Base-by-base conservation (phyloP, 164 flowering plant species). In the Tetrastigma voinierianum region DNA sequence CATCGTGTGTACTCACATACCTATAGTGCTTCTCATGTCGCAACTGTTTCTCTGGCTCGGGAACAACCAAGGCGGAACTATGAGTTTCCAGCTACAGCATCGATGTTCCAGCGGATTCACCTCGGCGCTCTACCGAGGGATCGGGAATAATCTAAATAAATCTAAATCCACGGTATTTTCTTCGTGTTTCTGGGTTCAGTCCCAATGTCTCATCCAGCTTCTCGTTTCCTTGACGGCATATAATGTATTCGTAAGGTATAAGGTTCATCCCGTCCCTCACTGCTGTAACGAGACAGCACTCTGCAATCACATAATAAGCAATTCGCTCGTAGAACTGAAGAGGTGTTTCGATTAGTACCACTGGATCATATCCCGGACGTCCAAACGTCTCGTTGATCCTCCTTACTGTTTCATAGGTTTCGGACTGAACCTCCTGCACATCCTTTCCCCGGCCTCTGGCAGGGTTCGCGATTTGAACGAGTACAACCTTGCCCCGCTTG, bases 81-180 rank as follows among this genome's bases (percentile, higher is more conserved):
- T 79, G n/a, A 13, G 85, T 79, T 70, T 82, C 85, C 85, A 40
- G 85, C 72, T 44, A 82, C 83, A 19, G 81, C 64, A 59, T 79
- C 83, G 19, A 73, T 73, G 51, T 79, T 81, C 84, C 84, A 81
- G n/a, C n/a, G n/a, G n/a, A n/a, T n/a, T n/a, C n/a, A n/a, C n/a
- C n/a, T n/a, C n/a, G n/a, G n/a, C n/a, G n/a, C n/a, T n/a, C n/a
- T n/a, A n/a, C n/a, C n/a, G n/a, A n/a, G n/a, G n/a, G n/a, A n/a
- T n/a, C n/a, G n/a, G n/a, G n/a, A n/a, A n/a, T n/a, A n/a, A n/a
- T n/a, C n/a, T n/a, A n/a, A n/a, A n/a, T n/a, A n/a, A n/a, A n/a
- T n/a, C n/a, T n/a, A n/a, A n/a, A n/a, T n/a, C n/a, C n/a, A n/a
- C n/a, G n/a, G n/a, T n/a, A n/a, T n/a, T n/a, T n/a, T n/a, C n/a